These are phyloP conservation scores for Boletus tomentosulus DNA, from an alignment of 768 basidiomycete genomes.

Conservation along the genomic window DNA sequence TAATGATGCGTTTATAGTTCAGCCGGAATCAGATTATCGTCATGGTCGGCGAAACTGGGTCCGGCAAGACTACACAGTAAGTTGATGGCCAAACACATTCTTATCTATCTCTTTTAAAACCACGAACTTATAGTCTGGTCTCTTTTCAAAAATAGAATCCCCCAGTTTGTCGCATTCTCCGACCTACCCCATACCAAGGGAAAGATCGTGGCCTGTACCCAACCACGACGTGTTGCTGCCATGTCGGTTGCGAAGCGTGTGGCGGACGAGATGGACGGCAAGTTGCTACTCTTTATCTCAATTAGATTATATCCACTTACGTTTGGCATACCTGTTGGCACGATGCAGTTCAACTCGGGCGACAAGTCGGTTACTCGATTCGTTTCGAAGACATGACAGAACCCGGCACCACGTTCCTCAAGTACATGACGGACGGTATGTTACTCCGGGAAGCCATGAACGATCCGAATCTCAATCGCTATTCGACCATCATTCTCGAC, in stretches of 20 bases:
- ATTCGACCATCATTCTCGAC: slow-evolving; percentile 97
- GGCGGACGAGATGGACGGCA: slow-evolving; percentile 98
- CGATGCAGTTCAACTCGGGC: slow-evolving; percentile 76
- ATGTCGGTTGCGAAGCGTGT: slow-evolving; percentile 99
- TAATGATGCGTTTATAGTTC: slow-evolving; percentile 14
- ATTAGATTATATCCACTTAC: slow-evolving; percentile 1
- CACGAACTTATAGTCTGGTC: slow-evolving; percentile 26
- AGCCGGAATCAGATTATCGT: slow-evolving; percentile 71
- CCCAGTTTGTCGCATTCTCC: slow-evolving; percentile 92
- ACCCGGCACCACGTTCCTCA: slow-evolving; percentile 94
- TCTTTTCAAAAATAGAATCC: slow-evolving; percentile 61
- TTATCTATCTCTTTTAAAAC: slow-evolving; percentile 18
- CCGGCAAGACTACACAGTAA: slow-evolving; percentile 94
- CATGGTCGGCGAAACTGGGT: slow-evolving; percentile 92
- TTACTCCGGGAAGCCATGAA: slow-evolving; percentile 98
- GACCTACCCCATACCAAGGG: slow-evolving; percentile 88
- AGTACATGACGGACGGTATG: slow-evolving; percentile 99
- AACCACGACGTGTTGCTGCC: slow-evolving; percentile 93
- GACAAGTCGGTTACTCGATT: slow-evolving; percentile 96
- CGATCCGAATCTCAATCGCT: slow-evolving; percentile 81
- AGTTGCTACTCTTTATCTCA: slow-evolving; percentile 26
- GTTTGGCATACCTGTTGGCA: slow-evolving; percentile 1
- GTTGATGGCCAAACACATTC: slow-evolving; percentile 30
- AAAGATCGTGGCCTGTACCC: slow-evolving; percentile 94
- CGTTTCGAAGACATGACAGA: slow-evolving; percentile 83